A percentile compares a stretch with the other conserved stretches of the same genome.
Conservation (phyloP, 2,329 filamentous ascomycete genomes). For the Sarocladium brachiariae region DNA sequence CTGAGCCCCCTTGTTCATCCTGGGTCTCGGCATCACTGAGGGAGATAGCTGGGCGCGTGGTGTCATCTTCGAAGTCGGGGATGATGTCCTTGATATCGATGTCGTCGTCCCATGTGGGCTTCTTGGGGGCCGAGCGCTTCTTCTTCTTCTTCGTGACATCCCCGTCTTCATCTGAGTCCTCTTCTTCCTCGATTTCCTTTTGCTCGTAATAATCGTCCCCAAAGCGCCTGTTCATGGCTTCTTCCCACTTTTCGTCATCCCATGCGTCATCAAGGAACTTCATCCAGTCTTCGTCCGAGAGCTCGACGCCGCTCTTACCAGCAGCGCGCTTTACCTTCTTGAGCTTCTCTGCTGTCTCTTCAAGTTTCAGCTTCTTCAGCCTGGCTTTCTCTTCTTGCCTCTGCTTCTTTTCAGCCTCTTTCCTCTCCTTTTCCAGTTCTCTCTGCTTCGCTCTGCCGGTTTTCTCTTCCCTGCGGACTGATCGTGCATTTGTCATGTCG, state of each 20-base stretch:
- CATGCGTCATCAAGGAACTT: constrained; percentile 80
- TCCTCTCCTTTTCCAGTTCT: constrained; percentile 69
- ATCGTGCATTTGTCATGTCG: constrained; percentile 73
- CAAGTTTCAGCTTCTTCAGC: constrained; percentile 79
- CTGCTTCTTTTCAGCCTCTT: constrained; percentile 70
- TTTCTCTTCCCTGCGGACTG: constrained; percentile 77
- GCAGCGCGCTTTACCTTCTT: constrained; percentile 84
- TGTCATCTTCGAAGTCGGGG: constrained; percentile 73
- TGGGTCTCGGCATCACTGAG: constrained; percentile 42
- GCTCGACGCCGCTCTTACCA: constrained; percentile 60
- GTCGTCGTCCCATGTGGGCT: constrained; percentile 84
- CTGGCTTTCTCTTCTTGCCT: constrained; percentile 75
- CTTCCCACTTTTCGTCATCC: constrained; percentile 85
- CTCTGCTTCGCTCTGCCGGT: constrained; percentile 70
- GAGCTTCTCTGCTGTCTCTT: constrained; percentile 83
- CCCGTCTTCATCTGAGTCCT: constrained; percentile 43
- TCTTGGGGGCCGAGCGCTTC: constrained; percentile 41
- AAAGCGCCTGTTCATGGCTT: constrained; percentile 82
- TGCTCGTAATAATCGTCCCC: constrained; percentile 86
- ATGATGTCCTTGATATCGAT: constrained; percentile 93
- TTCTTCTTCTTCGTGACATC: constrained; percentile 45
- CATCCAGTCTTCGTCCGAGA: constrained; percentile 73
- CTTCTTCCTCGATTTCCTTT: constrained; percentile 58
- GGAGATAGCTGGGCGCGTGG: constrained; percentile 42
- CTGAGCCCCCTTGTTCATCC: constrained; percentile 28